Conservation (phyloP, 805 yeast genomes). For the Debaryomyces prosopidis region DNA sequence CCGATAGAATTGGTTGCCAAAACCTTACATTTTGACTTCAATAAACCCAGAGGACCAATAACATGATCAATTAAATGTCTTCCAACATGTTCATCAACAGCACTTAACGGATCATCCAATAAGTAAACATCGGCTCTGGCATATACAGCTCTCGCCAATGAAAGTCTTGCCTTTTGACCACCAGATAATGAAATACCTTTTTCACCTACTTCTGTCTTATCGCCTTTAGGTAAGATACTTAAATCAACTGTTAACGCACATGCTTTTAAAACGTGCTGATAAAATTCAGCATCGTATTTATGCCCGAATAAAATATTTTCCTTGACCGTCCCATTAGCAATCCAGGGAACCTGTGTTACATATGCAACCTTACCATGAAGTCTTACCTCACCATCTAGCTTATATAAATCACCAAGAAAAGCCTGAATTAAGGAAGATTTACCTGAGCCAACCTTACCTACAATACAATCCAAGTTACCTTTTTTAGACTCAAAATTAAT, state of each 20-base stretch:
- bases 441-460: slow-evolving; percentile 90
- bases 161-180: slow-evolving; percentile 95
- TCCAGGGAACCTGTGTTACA: slow-evolving; percentile 95
- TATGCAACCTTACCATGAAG: slow-evolving; percentile 83
- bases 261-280: slow-evolving; percentile 76
- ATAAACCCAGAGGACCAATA: slow-evolving; percentile 75
- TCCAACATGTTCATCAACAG: slow-evolving; percentile 97
- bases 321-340: slow-evolving; percentile 89
- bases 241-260: slow-evolving; percentile 86
- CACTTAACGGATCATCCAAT: slow-evolving; percentile 90
- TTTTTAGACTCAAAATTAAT: slow-evolving; percentile 65
- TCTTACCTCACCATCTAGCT: slow-evolving; percentile 68
- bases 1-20: slow-evolving; percentile 86
- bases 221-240: slow-evolving; percentile 82
- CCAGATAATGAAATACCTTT: slow-evolving; percentile 96
- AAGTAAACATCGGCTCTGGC: slow-evolving; percentile 89
- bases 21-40: slow-evolving; percentile 70
- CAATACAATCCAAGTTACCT: slow-evolving; percentile 81
- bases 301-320: slow-evolving; percentile 93
- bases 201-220: slow-evolving; percentile 91
- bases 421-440: slow-evolving; percentile 82
- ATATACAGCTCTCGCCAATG: slow-evolving; percentile 94
- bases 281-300: slow-evolving; percentile 76
- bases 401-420: slow-evolving; percentile 78
- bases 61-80: slow-evolving; percentile 81